A percentile compares a stretch with the other conserved stretches of the same genome.
These are phyloP conservation scores for Ichthyophthirius multifiliis DNA, from an alignment of 169 alveolate genomes.

Conservation along the genomic window DNA sequence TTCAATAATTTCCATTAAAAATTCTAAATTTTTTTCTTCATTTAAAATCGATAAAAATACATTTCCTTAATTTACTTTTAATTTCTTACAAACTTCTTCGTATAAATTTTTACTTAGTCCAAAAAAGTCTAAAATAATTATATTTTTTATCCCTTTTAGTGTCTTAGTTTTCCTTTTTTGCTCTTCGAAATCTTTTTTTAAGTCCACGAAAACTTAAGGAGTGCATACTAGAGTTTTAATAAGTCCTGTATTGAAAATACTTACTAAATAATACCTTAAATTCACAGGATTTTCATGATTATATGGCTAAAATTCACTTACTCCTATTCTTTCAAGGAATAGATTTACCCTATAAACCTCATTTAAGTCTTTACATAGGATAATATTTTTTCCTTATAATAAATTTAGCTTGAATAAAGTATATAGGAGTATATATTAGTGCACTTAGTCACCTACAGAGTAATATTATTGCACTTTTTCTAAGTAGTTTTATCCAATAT, in stretches of 20 bases:
- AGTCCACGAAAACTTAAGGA: constrained; percentile 11
- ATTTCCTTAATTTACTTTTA: not conserved
- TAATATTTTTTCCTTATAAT: constrained; percentile 20
- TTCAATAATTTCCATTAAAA: constrained; percentile 9
- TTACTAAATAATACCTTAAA: constrained; percentile 29
- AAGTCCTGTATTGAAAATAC: constrained; percentile 41
- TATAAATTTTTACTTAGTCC: not conserved
- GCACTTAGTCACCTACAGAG: constrained; percentile 15
- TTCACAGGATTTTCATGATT: constrained; percentile 38
- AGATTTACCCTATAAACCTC: constrained; percentile 13
- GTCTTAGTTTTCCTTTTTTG: constrained; percentile 12
- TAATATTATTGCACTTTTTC: not conserved
- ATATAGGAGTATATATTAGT: constrained; percentile 21
- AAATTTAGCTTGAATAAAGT: constrained; percentile 11
- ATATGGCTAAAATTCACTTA: constrained; percentile 7
- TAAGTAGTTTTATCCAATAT: not conserved
- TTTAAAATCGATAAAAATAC: not conserved
- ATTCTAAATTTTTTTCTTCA: constrained; percentile 21
- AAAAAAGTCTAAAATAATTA: constrained; percentile 15
- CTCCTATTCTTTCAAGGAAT: not conserved
- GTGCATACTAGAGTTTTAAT: constrained; percentile 24
- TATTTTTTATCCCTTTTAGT: constrained; percentile 25
- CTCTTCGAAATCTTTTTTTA: constrained; percentile 6
- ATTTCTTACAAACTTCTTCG: not conserved
- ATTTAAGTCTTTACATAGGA: not conserved